phyloP scores from a whole-genome alignment of 345 rosid species.

The Durio zibethinus region DNA sequence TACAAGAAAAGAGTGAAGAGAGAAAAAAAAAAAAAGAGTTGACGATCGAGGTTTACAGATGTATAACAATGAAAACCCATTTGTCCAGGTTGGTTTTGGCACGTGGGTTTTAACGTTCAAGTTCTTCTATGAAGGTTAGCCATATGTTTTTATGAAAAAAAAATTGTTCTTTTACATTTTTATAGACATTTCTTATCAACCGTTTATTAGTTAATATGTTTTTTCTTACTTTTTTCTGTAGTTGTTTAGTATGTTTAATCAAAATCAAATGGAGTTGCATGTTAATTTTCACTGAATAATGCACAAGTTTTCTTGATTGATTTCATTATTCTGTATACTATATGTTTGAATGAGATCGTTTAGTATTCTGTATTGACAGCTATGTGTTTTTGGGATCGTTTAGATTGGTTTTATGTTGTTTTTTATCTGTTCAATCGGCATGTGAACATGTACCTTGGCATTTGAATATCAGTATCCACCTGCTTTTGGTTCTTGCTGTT shows the following conservation, averaged over 20 bases:
- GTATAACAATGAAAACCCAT: conserved; percentile 27
- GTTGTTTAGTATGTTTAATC: conserved; percentile 8
- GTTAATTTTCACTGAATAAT: conserved; percentile 20
- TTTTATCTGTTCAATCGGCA: neutral
- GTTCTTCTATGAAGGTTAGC: conserved; percentile 41
- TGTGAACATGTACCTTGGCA: neutral
- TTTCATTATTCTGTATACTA: conserved; percentile 19
- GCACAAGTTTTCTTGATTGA: neutral
- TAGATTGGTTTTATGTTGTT: neutral
- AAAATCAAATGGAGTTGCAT: conserved; percentile 7
- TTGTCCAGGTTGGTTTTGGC: conserved; percentile 25
- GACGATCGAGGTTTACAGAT: conserved; percentile 36
- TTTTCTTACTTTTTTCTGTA: neutral
- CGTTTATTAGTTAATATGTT: conserved; percentile 15
- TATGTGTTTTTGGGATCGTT: conserved; percentile 3
- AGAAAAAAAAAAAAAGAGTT: conserved; percentile 18
- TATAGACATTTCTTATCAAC: neutral
- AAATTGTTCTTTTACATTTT: conserved; percentile 14
- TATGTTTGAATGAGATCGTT: conserved; percentile 7
- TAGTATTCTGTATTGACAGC: neutral
- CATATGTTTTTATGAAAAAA: conserved; percentile 3
- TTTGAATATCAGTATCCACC: neutral
- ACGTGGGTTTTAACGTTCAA: conserved; percentile 49
- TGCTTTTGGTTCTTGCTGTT: neutral
- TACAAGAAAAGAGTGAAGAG: neutral